phyloP scores from a whole-genome alignment of 768 basidiomycete species.

The Xerocomus potaroensis region DNA sequence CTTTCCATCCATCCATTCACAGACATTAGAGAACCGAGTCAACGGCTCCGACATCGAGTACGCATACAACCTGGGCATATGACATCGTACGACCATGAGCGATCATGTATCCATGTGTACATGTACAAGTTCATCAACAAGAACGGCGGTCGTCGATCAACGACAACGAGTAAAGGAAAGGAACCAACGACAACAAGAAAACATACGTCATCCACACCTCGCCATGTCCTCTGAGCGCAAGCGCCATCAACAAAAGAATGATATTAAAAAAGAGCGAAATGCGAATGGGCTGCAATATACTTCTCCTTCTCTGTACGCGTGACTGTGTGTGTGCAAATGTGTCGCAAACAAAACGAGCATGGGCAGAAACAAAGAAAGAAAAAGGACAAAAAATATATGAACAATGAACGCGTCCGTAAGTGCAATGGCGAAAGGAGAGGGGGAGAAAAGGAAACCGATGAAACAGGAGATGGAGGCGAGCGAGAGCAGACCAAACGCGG shows the following conservation, averaged over 20 bases:
- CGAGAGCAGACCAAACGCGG: not conserved
- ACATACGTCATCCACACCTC: not conserved
- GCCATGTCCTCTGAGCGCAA: constrained; percentile 2
- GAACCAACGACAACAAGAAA: not conserved
- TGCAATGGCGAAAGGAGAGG: constrained; percentile 5
- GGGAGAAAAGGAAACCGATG: not conserved
- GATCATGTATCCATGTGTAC: constrained; percentile 1
- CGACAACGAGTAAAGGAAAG: not conserved
- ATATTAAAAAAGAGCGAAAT: constrained; percentile 27
- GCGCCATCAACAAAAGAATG: constrained; percentile 19
- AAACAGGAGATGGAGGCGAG: not conserved
- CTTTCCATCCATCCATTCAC: too few relatives aligned
- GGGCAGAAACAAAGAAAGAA: not conserved
- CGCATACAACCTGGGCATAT: too few relatives aligned
- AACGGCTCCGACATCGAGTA: too few relatives aligned
- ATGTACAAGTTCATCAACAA: not conserved
- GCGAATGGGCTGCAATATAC: constrained; percentile 16
- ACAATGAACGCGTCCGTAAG: constrained; percentile 12
- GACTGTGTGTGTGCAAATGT: not conserved
- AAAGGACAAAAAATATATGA: not conserved
- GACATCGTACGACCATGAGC: too few relatives aligned
- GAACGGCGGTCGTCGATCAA: constrained; percentile 9
- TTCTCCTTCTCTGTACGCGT: not conserved
- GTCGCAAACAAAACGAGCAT: constrained; percentile 2
- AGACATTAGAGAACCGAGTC: too few relatives aligned